Evolutionary conservation across 805 yeast genomes (phyloP).

Genomic region (Cyberlindnera veronae): DNA sequence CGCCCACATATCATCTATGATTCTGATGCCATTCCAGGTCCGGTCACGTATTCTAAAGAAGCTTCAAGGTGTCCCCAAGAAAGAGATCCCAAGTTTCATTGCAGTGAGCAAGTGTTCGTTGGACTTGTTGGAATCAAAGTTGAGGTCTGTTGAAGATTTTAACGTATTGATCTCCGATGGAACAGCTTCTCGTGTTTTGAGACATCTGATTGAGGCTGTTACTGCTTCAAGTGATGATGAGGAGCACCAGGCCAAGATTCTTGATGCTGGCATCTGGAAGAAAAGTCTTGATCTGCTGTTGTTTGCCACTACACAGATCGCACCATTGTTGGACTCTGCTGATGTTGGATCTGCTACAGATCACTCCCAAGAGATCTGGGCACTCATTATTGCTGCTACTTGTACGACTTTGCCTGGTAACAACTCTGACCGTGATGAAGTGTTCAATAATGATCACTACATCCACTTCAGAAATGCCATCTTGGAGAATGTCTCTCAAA

Average conservation of each 20-base stretch:
- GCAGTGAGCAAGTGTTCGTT: slow-evolving; percentile 52
- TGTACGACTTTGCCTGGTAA: slow-evolving; percentile 36
- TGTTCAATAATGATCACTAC: slow-evolving; percentile 45
- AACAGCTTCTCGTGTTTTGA: slow-evolving; percentile 42
- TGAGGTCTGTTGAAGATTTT: slow-evolving; percentile 33
- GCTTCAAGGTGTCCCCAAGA: slow-evolving; percentile 36
- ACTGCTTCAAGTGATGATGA: slow-evolving; percentile 38
- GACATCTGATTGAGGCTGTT: slow-evolving; percentile 51
- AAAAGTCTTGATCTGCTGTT: slow-evolving; percentile 43
- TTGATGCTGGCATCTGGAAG: slow-evolving; percentile 48
- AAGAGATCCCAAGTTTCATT: slow-evolving; percentile 59
- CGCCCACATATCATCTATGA: slow-evolving; percentile 50
- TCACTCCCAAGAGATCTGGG: slow-evolving; percentile 32
- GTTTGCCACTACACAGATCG: slow-evolving; percentile 30
- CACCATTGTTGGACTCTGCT: slow-evolving; percentile 14
- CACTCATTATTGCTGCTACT: slow-evolving; percentile 38
- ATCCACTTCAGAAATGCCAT: slow-evolving; percentile 37
- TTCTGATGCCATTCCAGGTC: slow-evolving; percentile 59
- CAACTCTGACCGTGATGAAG: slow-evolving; percentile 36
- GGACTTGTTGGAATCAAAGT: slow-evolving; percentile 34
- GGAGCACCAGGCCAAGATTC: slow-evolving; percentile 11
- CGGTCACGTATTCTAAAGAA: slow-evolving; percentile 55
- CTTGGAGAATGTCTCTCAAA: slow-evolving; percentile 36
- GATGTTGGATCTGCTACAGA: not conserved
- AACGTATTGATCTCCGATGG: slow-evolving; percentile 40